phyloP scores from a whole-genome alignment of 345 rosid genomes.

The Brassica carinata region DNA sequence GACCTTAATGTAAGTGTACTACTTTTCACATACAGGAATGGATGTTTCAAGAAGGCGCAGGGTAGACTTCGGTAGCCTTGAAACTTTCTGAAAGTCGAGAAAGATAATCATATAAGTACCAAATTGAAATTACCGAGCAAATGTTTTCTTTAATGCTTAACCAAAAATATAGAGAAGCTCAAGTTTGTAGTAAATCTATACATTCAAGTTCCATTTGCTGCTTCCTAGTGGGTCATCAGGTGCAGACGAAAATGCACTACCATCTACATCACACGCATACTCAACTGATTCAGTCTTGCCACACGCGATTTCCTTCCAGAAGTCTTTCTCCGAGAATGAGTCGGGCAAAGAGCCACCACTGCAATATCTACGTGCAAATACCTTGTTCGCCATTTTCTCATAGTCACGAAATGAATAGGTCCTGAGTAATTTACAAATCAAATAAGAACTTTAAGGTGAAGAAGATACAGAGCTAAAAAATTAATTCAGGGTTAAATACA shows the following conservation, averaged over 20 bases:
- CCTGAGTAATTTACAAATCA: constrained; percentile 58
- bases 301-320: constrained; percentile 95
- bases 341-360: constrained; percentile 92
- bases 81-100: constrained; percentile 65
- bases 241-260: constrained; percentile 97
- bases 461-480: constrained; percentile 14
- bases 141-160: background rate
- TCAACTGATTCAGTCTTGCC: constrained; percentile 98
- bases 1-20: constrained; percentile 7
- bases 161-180: background rate
- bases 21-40: constrained; percentile 67
- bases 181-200: constrained; percentile 45
- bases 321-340: constrained; percentile 94
- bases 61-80: constrained; percentile 79
- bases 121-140: constrained; percentile 2
- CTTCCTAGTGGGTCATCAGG: constrained; percentile 84
- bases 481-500: constrained; percentile 29
- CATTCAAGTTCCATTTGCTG: constrained; percentile 99
- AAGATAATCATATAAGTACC: constrained; percentile 14
- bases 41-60: constrained; percentile 85
- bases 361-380: constrained; percentile 88
- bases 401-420: constrained; percentile 92
- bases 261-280: constrained; percentile 99
- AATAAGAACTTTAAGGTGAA: constrained; percentile 7
- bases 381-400: constrained; percentile 99